Conservation (phyloP, 2,329 filamentous ascomycete genomes). For the Verticillium nonalfalfae region DNA sequence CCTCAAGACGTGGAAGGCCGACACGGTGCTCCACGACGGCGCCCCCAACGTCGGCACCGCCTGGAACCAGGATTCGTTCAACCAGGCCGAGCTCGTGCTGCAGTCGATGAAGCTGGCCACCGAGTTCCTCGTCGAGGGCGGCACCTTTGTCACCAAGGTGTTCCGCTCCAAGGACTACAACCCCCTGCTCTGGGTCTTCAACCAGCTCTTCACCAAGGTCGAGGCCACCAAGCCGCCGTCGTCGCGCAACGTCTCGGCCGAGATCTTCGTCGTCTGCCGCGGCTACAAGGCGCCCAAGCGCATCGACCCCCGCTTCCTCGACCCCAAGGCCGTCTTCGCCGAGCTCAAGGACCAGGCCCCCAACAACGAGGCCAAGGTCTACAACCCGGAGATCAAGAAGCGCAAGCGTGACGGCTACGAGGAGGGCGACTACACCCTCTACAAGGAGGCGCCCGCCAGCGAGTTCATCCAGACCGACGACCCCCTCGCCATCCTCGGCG, state of each 20-base stretch:
- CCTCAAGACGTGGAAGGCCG: constrained; percentile 92
- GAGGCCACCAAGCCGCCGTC: constrained; percentile 97
- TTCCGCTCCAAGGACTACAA: constrained; percentile 98
- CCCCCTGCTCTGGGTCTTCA: constrained; percentile 88
- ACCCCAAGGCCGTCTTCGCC: constrained; percentile 84
- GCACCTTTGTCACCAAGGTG: constrained; percentile 94
- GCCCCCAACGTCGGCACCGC: constrained; percentile 97
- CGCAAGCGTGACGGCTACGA: constrained; percentile 96
- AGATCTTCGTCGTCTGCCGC: constrained; percentile 96
- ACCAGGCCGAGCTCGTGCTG: constrained; percentile 87
- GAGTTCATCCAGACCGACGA: constrained; percentile 93
- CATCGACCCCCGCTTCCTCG: constrained; percentile 87
- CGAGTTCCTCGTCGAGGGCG: constrained; percentile 83
- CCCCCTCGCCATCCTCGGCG: constrained; percentile 85
- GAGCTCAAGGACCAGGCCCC: constrained; percentile 80
- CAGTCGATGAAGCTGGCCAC: constrained; percentile 90
- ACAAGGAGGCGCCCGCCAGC: constrained; percentile 80
- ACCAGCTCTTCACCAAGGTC: constrained; percentile 90
- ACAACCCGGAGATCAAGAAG: constrained; percentile 97
- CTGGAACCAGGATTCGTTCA: constrained; percentile 98
- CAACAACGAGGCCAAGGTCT: constrained; percentile 97
- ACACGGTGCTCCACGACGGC: constrained; percentile 93
- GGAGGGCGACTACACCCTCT: constrained; percentile 89
- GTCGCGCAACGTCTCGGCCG: constrained; percentile 90
- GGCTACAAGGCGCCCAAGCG: constrained; percentile 94